Evolutionary conservation across 2,329 filamentous ascomycete genomes (phyloP), one percentile per base, ranked within the genome.

Genomic region (Fulvia fulva): DNA sequence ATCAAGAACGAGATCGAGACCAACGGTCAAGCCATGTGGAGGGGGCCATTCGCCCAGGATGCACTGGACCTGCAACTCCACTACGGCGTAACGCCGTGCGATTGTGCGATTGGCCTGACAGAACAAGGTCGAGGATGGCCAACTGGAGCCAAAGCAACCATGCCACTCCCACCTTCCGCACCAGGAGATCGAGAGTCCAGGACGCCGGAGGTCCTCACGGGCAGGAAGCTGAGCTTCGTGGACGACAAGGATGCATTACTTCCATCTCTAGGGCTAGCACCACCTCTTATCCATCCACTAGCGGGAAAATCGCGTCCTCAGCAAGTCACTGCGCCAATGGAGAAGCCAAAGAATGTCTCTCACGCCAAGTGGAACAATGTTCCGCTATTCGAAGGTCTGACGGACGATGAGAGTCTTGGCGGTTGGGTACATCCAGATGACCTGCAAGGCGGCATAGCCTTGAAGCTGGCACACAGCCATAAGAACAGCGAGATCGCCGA

Each of bases 371-470:
- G 32, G 32, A 14, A 37, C 32, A 37, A 37, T 37, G 32, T 14
- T 9, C 19, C 52, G 7, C 41, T 54, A 12, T 32, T 28, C 9
- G 19, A 21, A 19, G 14, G 37, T 44, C 41, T 30, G 37, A 49
- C 23, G 16, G 41, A 47, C 7, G 49, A 47, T 3, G 43, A 46
- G 19, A 41, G 53, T 16, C 41, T 53, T 21, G n/a, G 21, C 3
- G 55, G 55, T 28, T 23, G n/a, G 28, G 44, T 53, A 5, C 43
- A 46, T 23, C 50, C 50, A 3, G 55, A 41, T 16, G 41, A 57
- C 21, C 37, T 57, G 23, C 30, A 22, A 25, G 55, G 55, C 25
- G 41, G 26, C 5, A 25, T 57, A 16, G 30, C 51, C 16, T 50
- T 57, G 19, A 22, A 46, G 14, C 23, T 57, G 5, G 55, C 34